phyloP scores from a whole-genome alignment of 352 stramenopile genomes.

The Thalassiosira hispida region DNA sequence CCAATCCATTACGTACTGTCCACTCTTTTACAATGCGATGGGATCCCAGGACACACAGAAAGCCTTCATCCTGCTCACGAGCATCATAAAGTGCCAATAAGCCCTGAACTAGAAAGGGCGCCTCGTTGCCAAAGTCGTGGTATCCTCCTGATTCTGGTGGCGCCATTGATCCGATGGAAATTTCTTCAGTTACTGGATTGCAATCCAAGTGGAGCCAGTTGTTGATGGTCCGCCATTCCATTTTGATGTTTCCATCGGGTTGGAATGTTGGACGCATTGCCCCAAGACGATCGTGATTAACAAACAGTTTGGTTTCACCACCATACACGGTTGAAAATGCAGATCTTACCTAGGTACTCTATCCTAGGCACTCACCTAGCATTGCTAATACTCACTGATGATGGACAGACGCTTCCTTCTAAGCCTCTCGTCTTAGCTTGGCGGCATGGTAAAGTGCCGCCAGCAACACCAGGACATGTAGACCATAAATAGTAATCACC shows the following conservation, averaged over 20 bases:
- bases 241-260: not conserved
- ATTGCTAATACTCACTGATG: too few species aligned
- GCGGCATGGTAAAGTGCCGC: too few species aligned
- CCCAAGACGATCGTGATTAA: not conserved
- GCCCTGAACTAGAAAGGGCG: not conserved
- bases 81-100: not conserved
- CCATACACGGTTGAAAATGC: too few species aligned
- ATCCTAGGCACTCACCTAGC: too few species aligned
- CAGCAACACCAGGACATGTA: too few species aligned
- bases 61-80: not conserved
- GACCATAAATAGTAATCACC: too few species aligned
- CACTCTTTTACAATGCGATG: not conserved
- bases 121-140: not conserved
- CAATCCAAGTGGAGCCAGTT: constrained; percentile 1
- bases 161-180: not conserved
- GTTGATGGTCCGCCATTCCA: not conserved
- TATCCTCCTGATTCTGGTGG: not conserved
- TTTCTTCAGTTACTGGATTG: not conserved
- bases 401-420: too few species aligned
- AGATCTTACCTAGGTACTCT: too few species aligned
- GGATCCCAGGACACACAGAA: not conserved
- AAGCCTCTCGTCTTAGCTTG: too few species aligned
- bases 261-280: not conserved
- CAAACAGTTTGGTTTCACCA: not conserved
- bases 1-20: not conserved